phyloP scores from a whole-genome alignment of 257 asterid genomes.

The Nicotiana sylvestris region DNA sequence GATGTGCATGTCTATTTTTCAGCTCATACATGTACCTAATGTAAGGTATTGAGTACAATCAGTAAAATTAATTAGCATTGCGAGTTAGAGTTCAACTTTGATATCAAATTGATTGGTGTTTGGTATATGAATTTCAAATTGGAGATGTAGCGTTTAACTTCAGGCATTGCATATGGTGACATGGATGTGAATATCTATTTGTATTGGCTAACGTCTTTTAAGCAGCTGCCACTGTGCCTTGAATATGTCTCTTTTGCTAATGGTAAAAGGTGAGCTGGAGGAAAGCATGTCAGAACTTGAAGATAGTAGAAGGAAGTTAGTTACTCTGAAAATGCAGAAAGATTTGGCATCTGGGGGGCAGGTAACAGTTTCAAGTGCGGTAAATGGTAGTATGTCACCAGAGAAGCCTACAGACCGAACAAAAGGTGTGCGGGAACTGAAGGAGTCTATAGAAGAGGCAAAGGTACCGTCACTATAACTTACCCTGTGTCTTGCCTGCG shows the following conservation, averaged over 20 bases:
- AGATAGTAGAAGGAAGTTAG: constrained; percentile 87
- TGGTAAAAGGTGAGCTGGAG: constrained; percentile 72
- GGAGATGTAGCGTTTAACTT: not conserved
- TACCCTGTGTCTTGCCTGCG: constrained; percentile 8
- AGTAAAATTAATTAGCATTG: not conserved
- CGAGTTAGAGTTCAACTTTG: not conserved
- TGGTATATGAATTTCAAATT: not conserved
- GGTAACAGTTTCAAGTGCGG: constrained; percentile 51
- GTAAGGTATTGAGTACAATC: not conserved
- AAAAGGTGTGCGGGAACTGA: constrained; percentile 63
- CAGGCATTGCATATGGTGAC: not conserved
- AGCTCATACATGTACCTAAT: not conserved
- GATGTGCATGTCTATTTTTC: constrained; percentile 16
- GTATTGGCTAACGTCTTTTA: not conserved
- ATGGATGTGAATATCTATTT: not conserved
- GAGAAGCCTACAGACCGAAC: constrained; percentile 70
- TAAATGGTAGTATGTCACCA: constrained; percentile 74
- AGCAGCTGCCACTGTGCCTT: constrained; percentile 5
- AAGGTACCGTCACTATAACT: constrained; percentile 46
- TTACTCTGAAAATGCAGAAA: constrained; percentile 80
- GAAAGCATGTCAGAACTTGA: constrained; percentile 89
- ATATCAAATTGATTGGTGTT: not conserved
- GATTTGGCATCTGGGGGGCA: constrained; percentile 62
- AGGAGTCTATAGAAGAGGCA: constrained; percentile 70
- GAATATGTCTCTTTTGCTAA: not conserved